Base-by-base conservation (phyloP, 2,329 filamentous ascomycete species). In the Aureobasidium sp. region DNA sequence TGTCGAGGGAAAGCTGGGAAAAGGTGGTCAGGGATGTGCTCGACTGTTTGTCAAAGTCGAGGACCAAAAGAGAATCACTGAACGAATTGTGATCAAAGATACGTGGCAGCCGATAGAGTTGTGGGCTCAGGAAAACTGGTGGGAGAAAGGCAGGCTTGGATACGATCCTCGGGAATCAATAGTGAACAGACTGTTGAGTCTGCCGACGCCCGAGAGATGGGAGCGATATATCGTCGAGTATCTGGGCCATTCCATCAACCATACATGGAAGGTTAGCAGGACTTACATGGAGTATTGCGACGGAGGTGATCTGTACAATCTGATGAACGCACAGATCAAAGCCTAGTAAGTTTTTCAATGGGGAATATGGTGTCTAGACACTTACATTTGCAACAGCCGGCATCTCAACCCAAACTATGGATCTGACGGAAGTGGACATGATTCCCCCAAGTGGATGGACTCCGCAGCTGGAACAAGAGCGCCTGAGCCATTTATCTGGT, bases 231-330 rank as follows among this genome's bases (percentile, higher is more conserved):
- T 60, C 35, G 35, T 60, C 19, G 19, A 33, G 11, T 60, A 60
- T 17, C 8, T 29, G 17, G 19, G 24, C 9, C 57, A 60, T 42
- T 31, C 44, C 11, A 27, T 60, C 22, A 31, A 50, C n/a, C n/a
- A 19, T 24, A 19, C 22, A 19, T 22, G 27, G 44, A 29, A 31
- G 27, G 31, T 24, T 7, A 19, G 24, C 45, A 49, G 57, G 19
- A 49, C 37, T 22, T 60, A 60, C 15, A 60, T 60, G 57, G 57
- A 60, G 39, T 60, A 50, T n/a, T 39, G 29, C 2, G 29, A 42
- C 7, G 44, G 57, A 5, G 57, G 57, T 5, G 57, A 60, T 11
- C 40, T 60, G 2, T 6, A 49, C 12, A 42, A 19, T 0, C 22
- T 60, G n/a, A 35, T 50, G 22, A 17, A 17, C n/a, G 35, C 44